phyloP scores from a whole-genome alignment of 305 asterid species.

The Fraxinus paxiana region DNA sequence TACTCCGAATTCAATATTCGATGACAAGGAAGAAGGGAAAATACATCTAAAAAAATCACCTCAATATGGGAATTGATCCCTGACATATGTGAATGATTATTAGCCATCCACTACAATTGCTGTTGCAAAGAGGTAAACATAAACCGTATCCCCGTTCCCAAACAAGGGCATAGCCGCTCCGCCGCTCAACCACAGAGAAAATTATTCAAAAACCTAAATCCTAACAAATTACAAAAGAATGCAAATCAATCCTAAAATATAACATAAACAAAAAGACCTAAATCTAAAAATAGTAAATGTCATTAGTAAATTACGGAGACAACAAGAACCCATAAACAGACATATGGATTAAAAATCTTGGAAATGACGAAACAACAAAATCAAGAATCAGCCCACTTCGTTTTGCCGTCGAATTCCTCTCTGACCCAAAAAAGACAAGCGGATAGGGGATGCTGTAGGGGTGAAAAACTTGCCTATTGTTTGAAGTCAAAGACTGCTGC shows the following conservation, averaged over 20 bases:
- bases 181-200: conserved; percentile 11
- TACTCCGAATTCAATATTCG: background rate
- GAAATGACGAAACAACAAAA: conserved; percentile 12
- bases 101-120: conserved; percentile 32
- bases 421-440: conserved; percentile 14
- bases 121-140: conserved; percentile 16
- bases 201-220: conserved; percentile 6
- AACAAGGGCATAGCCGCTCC: conserved; percentile 31
- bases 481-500: conserved; percentile 38
- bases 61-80: conserved; percentile 37
- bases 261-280: background rate
- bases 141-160: conserved; percentile 28
- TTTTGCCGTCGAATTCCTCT: conserved; percentile 11
- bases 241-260: background rate
- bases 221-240: conserved; percentile 5
- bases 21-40: background rate
- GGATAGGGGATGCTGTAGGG: background rate
- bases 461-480: conserved; percentile 21
- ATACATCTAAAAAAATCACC: conserved; percentile 27
- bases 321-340: background rate
- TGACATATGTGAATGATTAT: conserved; percentile 23
- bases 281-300: background rate
- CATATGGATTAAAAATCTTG: background rate
- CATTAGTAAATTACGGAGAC: background rate
- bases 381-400: conserved; percentile 4